phyloP scores from a whole-genome alignment of 139 green algal species.

The Trebouxia sp. region DNA sequence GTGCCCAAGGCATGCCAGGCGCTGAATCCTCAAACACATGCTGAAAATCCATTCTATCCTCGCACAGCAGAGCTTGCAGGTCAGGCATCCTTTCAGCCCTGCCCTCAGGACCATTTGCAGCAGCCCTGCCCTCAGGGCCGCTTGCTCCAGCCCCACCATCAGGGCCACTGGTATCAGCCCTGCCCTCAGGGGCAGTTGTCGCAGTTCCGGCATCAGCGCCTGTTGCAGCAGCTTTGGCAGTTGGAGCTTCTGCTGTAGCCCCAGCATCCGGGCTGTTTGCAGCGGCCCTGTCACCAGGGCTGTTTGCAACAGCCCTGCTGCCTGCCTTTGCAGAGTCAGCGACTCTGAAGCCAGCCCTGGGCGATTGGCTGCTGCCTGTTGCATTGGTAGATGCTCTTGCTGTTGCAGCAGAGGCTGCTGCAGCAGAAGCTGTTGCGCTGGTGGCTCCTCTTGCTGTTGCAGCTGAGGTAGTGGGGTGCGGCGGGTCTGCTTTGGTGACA shows the following conservation, averaged over 20 bases:
- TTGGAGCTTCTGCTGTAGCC: too few relatives aligned
- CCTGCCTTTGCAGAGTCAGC: too few relatives aligned
- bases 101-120: background rate
- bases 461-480: too few relatives aligned
- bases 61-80: slow-evolving; percentile 56
- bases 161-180: too few relatives aligned
- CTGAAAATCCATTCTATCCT: slow-evolving; percentile 61
- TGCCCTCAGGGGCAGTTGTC: too few relatives aligned
- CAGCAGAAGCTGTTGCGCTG: background rate
- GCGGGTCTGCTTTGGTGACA: background rate
- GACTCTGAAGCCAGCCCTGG: background rate
- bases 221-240: too few relatives aligned
- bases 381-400: background rate
- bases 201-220: too few relatives aligned
- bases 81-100: slow-evolving; percentile 28
- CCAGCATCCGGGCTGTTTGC: too few relatives aligned
- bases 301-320: background rate
- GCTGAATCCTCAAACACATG: slow-evolving; percentile 66
- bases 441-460: background rate
- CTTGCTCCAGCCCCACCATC: background rate
- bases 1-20: slow-evolving; percentile 53
- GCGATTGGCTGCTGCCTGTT: background rate
- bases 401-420: background rate
- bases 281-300: background rate
- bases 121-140: too few relatives aligned